These are phyloP conservation scores for Saccharomycopsis sp. DNA, from an alignment of 805 yeast species.

Conservation along the genomic window DNA sequence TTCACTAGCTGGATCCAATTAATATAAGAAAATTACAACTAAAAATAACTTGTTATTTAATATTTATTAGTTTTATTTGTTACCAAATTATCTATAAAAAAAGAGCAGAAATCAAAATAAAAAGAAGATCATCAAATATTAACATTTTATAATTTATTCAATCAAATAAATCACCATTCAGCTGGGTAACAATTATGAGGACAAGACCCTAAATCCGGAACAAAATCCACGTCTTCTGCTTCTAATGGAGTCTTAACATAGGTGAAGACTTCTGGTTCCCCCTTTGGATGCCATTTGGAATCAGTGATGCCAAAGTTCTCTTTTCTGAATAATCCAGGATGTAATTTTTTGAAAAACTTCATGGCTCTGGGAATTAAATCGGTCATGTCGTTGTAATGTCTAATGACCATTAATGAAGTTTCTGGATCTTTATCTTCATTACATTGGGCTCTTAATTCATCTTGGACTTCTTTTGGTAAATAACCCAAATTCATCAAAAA, in stretches of 20 bases:
- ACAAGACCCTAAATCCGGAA: constrained; percentile 5
- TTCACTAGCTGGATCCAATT: too few species aligned
- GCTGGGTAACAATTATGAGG: neutral
- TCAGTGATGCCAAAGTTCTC: constrained; percentile 2
- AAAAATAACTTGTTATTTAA: too few species aligned
- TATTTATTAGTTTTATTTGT: too few species aligned
- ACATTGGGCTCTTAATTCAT: neutral
- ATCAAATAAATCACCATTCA: constrained; percentile 1
- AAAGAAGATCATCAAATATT: too few species aligned
- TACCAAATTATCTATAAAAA: too few species aligned
- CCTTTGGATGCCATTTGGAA: constrained; percentile 4
- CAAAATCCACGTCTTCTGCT: neutral
- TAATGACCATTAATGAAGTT: constrained; percentile 1
- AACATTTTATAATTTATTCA: too few species aligned
- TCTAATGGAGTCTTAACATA: constrained; percentile 6
- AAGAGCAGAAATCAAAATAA: too few species aligned
- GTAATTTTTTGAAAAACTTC: constrained; percentile 1
- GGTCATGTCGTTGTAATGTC: constrained; percentile 8
- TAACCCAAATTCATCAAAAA: constrained; percentile 24
- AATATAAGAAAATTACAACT: too few species aligned
- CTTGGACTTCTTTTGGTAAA: constrained; percentile 3
- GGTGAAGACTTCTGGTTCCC: neutral
- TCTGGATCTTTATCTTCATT: neutral
- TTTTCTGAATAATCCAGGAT: constrained; percentile 1
- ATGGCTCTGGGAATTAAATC: constrained; percentile 1